Base-by-base conservation (phyloP, 2,329 filamentous ascomycete species). In the Lecanicillium sp. region DNA sequence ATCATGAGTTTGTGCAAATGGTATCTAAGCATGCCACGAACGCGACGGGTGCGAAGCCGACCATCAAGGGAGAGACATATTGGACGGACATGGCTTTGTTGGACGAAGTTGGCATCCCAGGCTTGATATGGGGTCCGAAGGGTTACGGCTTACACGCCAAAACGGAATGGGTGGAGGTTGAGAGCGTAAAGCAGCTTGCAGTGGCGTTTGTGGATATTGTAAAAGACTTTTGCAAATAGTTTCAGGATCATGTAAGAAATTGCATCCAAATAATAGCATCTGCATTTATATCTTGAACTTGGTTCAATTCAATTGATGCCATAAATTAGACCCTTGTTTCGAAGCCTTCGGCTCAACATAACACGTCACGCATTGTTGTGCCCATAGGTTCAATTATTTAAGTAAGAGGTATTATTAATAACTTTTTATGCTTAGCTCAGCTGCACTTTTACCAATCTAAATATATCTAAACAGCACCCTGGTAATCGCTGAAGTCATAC, bases 51-150 rank as follows among this genome's bases (percentile, higher is more conserved):
- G 36, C 15, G 5, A 25, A 46, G 1, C 51, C 54, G 1, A 29
- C 36, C 3, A 46, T 60, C 1, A 36, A 42, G 12, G 54, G 50
- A n/a, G 52, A 49, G 3, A 45, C 57, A 0, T 66, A 62, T 37
- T 69, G 66, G 66, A 64, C 60, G 6, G 65, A 69, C 46, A 61
- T 58, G 12, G 64, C 64, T 1, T 43, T 68, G 12, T 45, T 69
- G 2, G 50, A 52, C 3, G 51, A 59, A 22, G 54, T 45, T 13
- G 66, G 63, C 1, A 60, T 67, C 14, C 59, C 64, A 0, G 52
- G 57, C 0, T 49, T 69, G 14, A 49, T 69, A 1, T 66, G 56
- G 37, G 64, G 65, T 1, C 62, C 61, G 0, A 46, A 48, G 6
- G 65, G 64, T 3, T 55, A 59, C 14, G 67, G 66, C 1, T 46